Base-by-base conservation (phyloP, 768 basidiomycete species). In the Pholiota microspora region DNA sequence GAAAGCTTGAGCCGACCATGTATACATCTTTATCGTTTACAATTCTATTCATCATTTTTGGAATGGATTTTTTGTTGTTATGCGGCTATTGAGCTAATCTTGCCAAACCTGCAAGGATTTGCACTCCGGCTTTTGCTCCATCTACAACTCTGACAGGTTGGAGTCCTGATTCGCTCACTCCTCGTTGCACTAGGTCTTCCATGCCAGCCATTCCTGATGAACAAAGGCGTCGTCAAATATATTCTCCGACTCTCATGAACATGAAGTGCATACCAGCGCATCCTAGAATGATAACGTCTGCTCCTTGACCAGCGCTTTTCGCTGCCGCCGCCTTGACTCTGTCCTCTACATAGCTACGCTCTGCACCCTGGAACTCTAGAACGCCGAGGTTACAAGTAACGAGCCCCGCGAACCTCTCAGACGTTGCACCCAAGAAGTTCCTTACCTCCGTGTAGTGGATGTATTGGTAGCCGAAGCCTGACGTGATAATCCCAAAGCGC, bases 401-500 rank as follows among this genome's bases (percentile, higher is more conserved):
- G 35, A 74, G 45, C 23, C 73, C 74, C 7, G 69, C 70, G 58
- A 75, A 73, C 34, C 66, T 61, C 35, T 71, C 68, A 1, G 73
- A 72, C 0, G 57, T 57, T 1, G 64, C 71, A 3, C 71, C 73
- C 16, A 74, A 52, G 46, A 75, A 69, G 21, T 67, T 62, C 42
- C 66, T 62, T 25, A 73, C 69, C 47, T 70, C 74, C 12, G 60
- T 66, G 59, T 67, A 62, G 24, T 69, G 64, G 50, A 67, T 59
- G 56, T 71, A 71, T 46, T 64, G 66, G 59, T 70, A 71, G 27
- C 68, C 71, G 15, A 62, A 56, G 18, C 74, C 74, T 1, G 73
- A 71, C 9, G 71, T 67, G 45, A 73, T 62, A 28, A 73, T 73
- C 7, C 71, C 71, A 51, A 75, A 73, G n/a, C 71, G 69, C 18